Evolutionary conservation across 495 filamentous ascomycete genomes (phyloP).

Genomic region (Penicillium mononematosum): DNA sequence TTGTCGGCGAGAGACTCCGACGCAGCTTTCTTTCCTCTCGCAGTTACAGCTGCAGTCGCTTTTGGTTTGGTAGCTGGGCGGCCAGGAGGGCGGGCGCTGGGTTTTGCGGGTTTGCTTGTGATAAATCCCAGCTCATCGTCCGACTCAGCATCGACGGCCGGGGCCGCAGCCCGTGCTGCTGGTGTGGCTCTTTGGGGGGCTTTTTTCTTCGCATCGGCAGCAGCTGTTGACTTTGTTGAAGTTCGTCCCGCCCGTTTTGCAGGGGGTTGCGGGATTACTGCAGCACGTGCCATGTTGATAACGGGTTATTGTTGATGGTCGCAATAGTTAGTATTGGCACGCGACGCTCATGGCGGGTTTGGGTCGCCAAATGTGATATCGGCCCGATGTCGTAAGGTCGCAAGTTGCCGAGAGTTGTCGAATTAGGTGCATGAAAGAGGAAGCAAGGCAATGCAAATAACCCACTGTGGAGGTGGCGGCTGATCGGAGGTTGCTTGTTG

Average conservation of each 20-base stretch:
- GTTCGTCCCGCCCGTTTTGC: constrained; percentile 33
- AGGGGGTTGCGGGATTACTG: constrained; percentile 39
- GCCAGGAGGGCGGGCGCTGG: constrained; percentile 20
- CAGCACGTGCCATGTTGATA: constrained; percentile 42
- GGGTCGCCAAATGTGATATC: neutral
- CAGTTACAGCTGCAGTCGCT: constrained; percentile 6
- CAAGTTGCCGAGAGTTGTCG: constrained; percentile 6
- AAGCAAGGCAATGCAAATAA: constrained; percentile 12
- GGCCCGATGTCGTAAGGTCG: constrained; percentile 4
- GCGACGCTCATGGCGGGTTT: constrained; percentile 24
- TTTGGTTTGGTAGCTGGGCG: constrained; percentile 17
- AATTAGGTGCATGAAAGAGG: constrained; percentile 13
- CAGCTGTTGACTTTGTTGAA: constrained; percentile 20
- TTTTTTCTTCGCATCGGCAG: constrained; percentile 17
- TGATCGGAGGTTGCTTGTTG: constrained; percentile 11
- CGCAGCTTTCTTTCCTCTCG: constrained; percentile 23
- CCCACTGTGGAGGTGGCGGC: constrained; percentile 13
- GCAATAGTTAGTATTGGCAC: constrained; percentile 6
- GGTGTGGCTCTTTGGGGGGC: constrained; percentile 23
- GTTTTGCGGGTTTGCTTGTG: constrained; percentile 19
- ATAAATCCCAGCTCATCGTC: constrained; percentile 43
- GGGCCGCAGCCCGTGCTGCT: constrained; percentile 17
- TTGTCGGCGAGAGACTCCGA: constrained; percentile 9
- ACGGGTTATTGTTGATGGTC: constrained; percentile 12
- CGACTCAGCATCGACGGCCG: constrained; percentile 21